Evolutionary conservation across 441 rosid species (phyloP), one percentile per base, ranked within the genome.

Genomic region (Jatropha podagrica): DNA sequence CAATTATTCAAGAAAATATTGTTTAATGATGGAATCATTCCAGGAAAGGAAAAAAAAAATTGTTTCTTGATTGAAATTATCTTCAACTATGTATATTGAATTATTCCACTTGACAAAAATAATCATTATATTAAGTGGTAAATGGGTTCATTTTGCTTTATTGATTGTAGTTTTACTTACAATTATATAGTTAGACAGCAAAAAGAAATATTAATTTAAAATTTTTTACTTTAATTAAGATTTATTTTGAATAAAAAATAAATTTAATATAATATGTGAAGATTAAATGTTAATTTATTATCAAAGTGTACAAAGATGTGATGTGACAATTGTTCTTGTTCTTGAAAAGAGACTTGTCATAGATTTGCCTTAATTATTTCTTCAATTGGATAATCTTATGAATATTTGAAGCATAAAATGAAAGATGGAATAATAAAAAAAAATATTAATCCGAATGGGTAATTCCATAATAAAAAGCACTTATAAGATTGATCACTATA

Each of bases 21-120:
- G 32, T 44, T 69, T 69, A 55, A 54, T 52, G 27, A 54, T 54
- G 17, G 6, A 32, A 69, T 69, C 4, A 52, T 69, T 69, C 48
- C 8, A 14, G 18, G n/a, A 40, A 12, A 46, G 1, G 40, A 48
- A 51, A 27, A 44, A 20, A 5, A 42, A 44, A 20, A 5, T 18
- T 10, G 0, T 42, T 42, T 44, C 7, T 62, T 32, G n/a, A 23
- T 68, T 48, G 58, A 48, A 32, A 23, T 68, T 12, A 55, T 4
- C 32, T 14, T 5, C 32, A 23, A 5, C 5, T 68, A 4, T 46
- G 8, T 42, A 42, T 49, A 12, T 49, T 68, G 58, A 48, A 48
- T 58, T 20, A 48, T 68, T 58, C 27, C 26, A 2, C 13, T 26
- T 38, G 71, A 9, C n/a, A 51, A 49, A 13, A 18, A 5, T 5